phyloP scores from a whole-genome alignment of 2,329 filamentous ascomycete species.

The Thielaviopsis musarum region DNA sequence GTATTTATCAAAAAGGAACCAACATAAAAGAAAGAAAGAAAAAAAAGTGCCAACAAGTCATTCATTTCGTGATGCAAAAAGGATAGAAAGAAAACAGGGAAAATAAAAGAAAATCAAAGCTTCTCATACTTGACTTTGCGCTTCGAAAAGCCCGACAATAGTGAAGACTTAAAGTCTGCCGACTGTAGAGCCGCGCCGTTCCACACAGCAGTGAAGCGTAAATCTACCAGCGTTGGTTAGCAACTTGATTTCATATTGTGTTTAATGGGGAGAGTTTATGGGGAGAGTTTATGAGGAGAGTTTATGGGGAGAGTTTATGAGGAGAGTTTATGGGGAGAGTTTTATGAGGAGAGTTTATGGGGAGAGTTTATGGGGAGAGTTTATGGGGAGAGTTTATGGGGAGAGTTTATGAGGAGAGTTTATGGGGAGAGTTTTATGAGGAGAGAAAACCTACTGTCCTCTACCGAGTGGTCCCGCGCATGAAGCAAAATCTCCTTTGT shows the following conservation, averaged over 20 bases:
- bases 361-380: too few species aligned
- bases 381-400: too few species aligned
- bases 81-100: background rate
- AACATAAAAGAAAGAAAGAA: too few species aligned
- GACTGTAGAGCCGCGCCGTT: conserved; percentile 74
- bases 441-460: conserved; percentile 47
- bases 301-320: too few species aligned
- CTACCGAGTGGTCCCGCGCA: conserved; percentile 59
- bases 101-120: conserved; percentile 29
- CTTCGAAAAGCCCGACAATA: conserved; percentile 63
- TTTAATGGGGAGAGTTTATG: background rate
- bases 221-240: conserved; percentile 24
- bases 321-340: too few species aligned
- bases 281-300: too few species aligned
- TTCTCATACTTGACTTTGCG: conserved; percentile 72
- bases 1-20: too few species aligned
- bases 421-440: background rate
- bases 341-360: too few species aligned
- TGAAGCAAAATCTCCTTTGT: conserved; percentile 80
- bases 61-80: background rate
- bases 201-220: conserved; percentile 78
- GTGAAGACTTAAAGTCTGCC: conserved; percentile 54
- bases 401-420: too few species aligned
- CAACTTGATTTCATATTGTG: background rate
- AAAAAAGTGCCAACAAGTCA: background rate